These are phyloP conservation scores for Nemophila menziesii DNA, from an alignment of 257 asterid species.

Conservation along the genomic window DNA sequence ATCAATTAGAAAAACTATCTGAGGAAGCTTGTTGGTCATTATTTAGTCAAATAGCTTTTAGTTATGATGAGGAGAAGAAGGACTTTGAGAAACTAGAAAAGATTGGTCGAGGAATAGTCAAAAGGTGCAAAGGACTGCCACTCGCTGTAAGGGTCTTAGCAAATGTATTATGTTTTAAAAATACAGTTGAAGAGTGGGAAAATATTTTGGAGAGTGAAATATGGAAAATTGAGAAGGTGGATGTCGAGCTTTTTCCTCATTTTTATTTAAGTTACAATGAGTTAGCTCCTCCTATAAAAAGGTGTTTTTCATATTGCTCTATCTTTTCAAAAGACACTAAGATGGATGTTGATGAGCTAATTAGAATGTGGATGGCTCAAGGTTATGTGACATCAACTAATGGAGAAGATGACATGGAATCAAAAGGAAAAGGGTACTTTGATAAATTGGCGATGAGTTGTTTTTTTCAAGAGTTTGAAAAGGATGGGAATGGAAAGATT, in stretches of 20 bases:
- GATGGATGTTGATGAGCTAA: slow-evolving; percentile 13
- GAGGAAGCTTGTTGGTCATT: slow-evolving; percentile 2
- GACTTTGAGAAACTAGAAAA: slow-evolving; percentile 7
- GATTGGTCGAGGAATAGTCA: slow-evolving; percentile 14
- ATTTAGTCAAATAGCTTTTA: slow-evolving; percentile 3
- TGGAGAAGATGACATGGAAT: slow-evolving; percentile 9
- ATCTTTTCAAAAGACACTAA: slow-evolving; percentile 13
- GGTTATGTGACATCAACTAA: slow-evolving; percentile 9
- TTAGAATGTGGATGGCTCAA: slow-evolving; percentile 17
- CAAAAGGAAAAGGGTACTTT: slow-evolving; percentile 14
- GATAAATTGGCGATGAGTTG: slow-evolving; percentile 5
- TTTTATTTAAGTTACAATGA: slow-evolving; percentile 14
- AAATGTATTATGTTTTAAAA: slow-evolving; percentile 13
- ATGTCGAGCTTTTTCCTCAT: slow-evolving; percentile 13
- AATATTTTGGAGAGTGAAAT: slow-evolving; percentile 15
- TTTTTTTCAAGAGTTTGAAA: too few species aligned
- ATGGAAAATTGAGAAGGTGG: slow-evolving; percentile 11
- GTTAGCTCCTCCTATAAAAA: slow-evolving; percentile 12
- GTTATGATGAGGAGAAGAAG: slow-evolving; percentile 9
- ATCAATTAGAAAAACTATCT: too few species aligned
- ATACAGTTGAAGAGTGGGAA: slow-evolving; percentile 12
- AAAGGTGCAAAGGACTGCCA: slow-evolving; percentile 21
- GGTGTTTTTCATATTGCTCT: slow-evolving; percentile 13
- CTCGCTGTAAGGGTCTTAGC: slow-evolving; percentile 17
- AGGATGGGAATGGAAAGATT: too few species aligned